phyloP scores from a whole-genome alignment of 768 basidiomycete species.

The Hortiboletus campestris region DNA sequence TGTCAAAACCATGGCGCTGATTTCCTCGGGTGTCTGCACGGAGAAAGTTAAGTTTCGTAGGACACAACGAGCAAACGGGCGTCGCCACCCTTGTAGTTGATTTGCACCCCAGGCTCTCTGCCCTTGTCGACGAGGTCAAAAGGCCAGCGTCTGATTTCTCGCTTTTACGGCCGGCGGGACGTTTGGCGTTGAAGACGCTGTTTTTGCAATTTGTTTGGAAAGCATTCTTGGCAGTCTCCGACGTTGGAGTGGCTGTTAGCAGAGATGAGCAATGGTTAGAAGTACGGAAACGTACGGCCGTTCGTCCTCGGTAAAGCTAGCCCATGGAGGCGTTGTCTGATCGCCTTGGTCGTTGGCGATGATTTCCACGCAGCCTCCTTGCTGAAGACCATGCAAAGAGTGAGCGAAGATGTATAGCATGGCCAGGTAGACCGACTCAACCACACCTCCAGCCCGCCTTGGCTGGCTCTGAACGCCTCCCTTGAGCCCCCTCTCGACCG shows the following conservation, averaged over 20 bases:
- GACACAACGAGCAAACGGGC: conserved; percentile 49
- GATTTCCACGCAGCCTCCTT: conserved; percentile 83
- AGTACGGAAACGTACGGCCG: conserved; percentile 43
- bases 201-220: conserved; percentile 91
- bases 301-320: conserved; percentile 76
- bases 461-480: too few species aligned
- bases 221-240: conserved; percentile 97
- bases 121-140: conserved; percentile 75
- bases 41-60: background rate
- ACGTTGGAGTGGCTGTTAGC: conserved; percentile 40
- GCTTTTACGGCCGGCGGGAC: conserved; percentile 87
- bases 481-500: too few species aligned
- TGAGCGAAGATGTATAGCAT: background rate
- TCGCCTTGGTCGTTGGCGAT: conserved; percentile 89
- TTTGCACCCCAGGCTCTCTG: conserved; percentile 77
- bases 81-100: conserved; percentile 78
- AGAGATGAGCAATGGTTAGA: fast-evolving
- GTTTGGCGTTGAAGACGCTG: conserved; percentile 96
- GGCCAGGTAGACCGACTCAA: conserved; percentile 42
- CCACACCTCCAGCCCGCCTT: too few species aligned
- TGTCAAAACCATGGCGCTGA: conserved; percentile 89
- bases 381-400: conserved; percentile 59
- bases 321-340: conserved; percentile 89
- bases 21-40: conserved; percentile 84
- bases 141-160: conserved; percentile 89